phyloP scores from a whole-genome alignment of 495 filamentous ascomycete genomes.

The Hypoxylon fuscum region DNA sequence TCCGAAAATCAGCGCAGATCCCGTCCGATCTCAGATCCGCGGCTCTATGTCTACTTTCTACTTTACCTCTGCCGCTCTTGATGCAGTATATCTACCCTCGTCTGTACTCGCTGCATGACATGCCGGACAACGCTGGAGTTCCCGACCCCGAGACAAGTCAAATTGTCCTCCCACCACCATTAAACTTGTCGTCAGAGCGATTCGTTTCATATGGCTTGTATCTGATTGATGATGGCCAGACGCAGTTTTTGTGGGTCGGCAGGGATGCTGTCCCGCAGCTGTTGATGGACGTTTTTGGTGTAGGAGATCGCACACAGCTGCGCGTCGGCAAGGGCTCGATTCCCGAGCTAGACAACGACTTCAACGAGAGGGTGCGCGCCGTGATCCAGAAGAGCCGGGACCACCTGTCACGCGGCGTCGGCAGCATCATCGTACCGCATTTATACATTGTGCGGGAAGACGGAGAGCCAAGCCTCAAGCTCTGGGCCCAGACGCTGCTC shows the following conservation, averaged over 20 bases:
- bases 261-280: conserved; percentile 92
- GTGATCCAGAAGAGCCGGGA: conserved; percentile 92
- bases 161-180: conserved; percentile 82
- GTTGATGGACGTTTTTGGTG: conserved; percentile 87
- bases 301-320: conserved; percentile 78
- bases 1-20: conserved; percentile 95
- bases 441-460: conserved; percentile 95
- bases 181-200: conserved; percentile 87
- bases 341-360: conserved; percentile 91
- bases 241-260: conserved; percentile 97
- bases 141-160: conserved; percentile 86
- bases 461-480: conserved; percentile 90
- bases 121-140: conserved; percentile 92
- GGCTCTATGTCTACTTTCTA: conserved; percentile 90
- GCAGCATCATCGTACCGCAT: conserved; percentile 90
- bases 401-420: conserved; percentile 82
- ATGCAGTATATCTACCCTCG: conserved; percentile 98
- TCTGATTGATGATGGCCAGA: conserved; percentile 96
- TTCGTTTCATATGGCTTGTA: conserved; percentile 96
- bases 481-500: conserved; percentile 96
- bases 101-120: conserved; percentile 94
- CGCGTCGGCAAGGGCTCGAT: conserved; percentile 89
- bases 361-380: conserved; percentile 91
- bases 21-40: conserved; percentile 95
- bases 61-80: conserved; percentile 86